Evolutionary conservation across 1,284 basidiomycete genomes (phyloP).

Genomic region (Schizophyllum commune): DNA sequence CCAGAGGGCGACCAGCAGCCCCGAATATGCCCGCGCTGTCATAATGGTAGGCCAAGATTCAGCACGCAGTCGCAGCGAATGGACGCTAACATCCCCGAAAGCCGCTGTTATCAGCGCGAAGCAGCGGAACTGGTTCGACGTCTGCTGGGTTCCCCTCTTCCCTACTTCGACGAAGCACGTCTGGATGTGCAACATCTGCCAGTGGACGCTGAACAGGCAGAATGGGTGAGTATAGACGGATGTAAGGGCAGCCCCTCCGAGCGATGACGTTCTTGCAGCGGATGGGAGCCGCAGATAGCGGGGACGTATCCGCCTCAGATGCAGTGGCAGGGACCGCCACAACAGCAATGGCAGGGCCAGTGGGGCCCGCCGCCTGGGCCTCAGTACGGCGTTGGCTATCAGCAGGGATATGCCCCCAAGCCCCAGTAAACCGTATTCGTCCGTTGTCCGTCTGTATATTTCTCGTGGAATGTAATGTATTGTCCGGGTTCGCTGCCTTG

Average conservation of each 20-base stretch:
- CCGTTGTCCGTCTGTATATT: too few species aligned
- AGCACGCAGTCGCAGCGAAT: conserved; percentile 2
- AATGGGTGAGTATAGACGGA: neutral
- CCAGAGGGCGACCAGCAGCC: conserved; percentile 28
- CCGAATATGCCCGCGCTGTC: conserved; percentile 35
- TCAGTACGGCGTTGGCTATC: neutral
- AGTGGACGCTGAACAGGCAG: conserved; percentile 18
- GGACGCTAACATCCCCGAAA: conserved; percentile 11
- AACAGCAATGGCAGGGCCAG: neutral
- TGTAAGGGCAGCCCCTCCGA: neutral
- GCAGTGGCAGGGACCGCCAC: neutral
- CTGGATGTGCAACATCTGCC: conserved; percentile 35
- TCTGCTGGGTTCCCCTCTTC: conserved; percentile 37
- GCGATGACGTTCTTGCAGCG: neutral
- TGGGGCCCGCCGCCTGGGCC: conserved; percentile 8
- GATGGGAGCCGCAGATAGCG: neutral
- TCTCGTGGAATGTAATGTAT: neutral
- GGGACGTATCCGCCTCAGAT: neutral
- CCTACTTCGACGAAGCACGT: conserved; percentile 34
- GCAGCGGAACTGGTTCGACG: conserved; percentile 36
- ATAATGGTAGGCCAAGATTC: conserved; percentile 26
- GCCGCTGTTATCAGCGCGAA: conserved; percentile 32
- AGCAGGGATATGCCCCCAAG: neutral
- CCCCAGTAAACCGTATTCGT: neutral
- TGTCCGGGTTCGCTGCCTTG: too few species aligned